Percentiles rank a stretch among this genome's conserved stretches.
Evolutionary conservation across 2,329 filamentous ascomycete species (phyloP).

Genomic region (Colletotrichum eleusines): DNA sequence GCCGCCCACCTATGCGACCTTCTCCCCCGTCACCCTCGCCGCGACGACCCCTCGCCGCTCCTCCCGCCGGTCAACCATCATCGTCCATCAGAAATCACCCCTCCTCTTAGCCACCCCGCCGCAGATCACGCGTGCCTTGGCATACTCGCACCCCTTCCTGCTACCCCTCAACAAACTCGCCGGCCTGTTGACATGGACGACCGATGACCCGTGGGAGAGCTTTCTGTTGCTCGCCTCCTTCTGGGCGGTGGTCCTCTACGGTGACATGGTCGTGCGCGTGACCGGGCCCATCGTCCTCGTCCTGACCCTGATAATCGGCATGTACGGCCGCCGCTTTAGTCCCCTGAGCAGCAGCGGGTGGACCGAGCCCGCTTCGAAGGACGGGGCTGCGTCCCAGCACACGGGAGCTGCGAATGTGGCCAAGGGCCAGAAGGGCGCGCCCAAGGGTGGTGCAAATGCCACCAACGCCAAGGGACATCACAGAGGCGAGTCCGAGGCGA

Average conservation of each 20-base stretch:
- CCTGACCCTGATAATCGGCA: conserved; percentile 82
- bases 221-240: conserved; percentile 88
- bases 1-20: conserved; percentile 85
- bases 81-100: conserved; percentile 97
- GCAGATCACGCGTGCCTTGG: conserved; percentile 91
- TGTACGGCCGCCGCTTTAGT: conserved; percentile 92
- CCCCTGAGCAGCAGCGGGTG: conserved; percentile 89
- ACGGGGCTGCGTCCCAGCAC: conserved; percentile 35
- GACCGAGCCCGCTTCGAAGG: conserved; percentile 60
- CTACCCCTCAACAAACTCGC: conserved; percentile 87
- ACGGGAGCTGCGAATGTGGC: conserved; percentile 19
- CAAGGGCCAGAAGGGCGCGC: conserved; percentile 27
- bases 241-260: conserved; percentile 89
- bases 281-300: conserved; percentile 89
- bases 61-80: conserved; percentile 85
- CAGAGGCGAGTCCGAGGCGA: conserved; percentile 66
- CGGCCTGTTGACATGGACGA: conserved; percentile 93
- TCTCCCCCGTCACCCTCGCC: conserved; percentile 85
- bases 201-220: conserved; percentile 94
- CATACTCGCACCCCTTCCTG: conserved; percentile 95
- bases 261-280: conserved; percentile 82
- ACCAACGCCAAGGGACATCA: conserved; percentile 53
- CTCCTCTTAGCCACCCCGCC: conserved; percentile 93
- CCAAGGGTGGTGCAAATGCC: conserved; percentile 45
- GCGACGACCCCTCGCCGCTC: conserved; percentile 71